phyloP scores from a whole-genome alignment of 306 rosid genomes.

The Pueraria montana region DNA sequence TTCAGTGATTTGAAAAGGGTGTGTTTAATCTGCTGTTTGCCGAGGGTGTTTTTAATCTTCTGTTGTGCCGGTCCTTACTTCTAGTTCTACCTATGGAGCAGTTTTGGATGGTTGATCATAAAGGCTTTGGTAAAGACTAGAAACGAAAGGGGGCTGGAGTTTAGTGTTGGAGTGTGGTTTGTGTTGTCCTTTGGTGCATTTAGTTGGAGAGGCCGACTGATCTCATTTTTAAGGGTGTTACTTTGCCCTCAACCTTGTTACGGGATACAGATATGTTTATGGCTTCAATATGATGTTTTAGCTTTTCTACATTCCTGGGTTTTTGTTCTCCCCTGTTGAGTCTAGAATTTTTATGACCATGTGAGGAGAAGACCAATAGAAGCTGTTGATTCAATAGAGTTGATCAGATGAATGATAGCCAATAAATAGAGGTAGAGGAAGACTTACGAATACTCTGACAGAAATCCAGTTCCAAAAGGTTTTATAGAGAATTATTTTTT shows the following conservation, averaged over 20 bases:
- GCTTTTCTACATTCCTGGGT: background rate
- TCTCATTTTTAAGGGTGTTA: slow-evolving; percentile 8
- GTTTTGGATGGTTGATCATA: background rate
- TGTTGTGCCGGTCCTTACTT: background rate
- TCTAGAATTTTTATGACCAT: slow-evolving; percentile 8
- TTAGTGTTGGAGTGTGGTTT: slow-evolving; percentile 5
- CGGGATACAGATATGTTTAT: background rate
- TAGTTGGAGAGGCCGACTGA: background rate
- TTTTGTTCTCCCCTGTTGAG: background rate
- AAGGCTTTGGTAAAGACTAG: background rate
- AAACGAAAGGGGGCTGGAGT: background rate
- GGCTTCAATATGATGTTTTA: background rate
- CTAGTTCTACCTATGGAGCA: background rate
- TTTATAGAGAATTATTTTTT: slow-evolving; percentile 1
- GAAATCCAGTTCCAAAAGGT: background rate
- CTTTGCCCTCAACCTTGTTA: background rate
- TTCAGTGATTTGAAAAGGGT: background rate
- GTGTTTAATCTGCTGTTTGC: background rate
- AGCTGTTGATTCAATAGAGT: background rate
- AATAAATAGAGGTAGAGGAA: background rate
- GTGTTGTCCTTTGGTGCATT: background rate
- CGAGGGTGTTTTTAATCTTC: background rate
- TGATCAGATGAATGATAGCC: background rate
- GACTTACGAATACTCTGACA: too few species aligned
- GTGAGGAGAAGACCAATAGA: background rate